A percentile compares a stretch with the other conserved stretches of the same genome.
Evolutionary conservation across 2,329 filamentous ascomycete genomes (phyloP).

Genomic region (Colletotrichum chlorophyti): DNA sequence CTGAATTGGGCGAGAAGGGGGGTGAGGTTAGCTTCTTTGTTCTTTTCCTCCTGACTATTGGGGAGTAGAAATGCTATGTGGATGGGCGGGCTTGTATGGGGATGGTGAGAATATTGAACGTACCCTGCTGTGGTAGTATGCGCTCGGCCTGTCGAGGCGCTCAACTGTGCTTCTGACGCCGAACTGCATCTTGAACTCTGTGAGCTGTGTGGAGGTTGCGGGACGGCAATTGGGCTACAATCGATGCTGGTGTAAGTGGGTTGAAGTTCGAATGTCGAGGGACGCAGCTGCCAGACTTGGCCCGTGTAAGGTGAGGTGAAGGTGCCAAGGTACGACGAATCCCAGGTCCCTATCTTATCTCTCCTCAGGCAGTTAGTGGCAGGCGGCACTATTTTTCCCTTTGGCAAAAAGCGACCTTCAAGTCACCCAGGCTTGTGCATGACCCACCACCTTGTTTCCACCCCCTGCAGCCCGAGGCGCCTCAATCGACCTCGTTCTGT

Average conservation of each 20-base stretch:
- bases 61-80: slow-evolving; percentile 3
- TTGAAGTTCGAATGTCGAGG: not conserved
- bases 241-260: slow-evolving; percentile 2
- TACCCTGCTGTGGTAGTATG: slow-evolving; percentile 88
- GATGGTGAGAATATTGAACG: slow-evolving; percentile 23
- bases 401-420: too few relatives aligned
- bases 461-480: too few relatives aligned
- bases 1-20: slow-evolving; percentile 52
- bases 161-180: slow-evolving; percentile 78
- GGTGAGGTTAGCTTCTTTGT: not conserved
- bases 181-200: slow-evolving; percentile 48
- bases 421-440: too few relatives aligned
- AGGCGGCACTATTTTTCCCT: too few relatives aligned
- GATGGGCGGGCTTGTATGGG: too few relatives aligned
- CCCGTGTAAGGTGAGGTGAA: too few relatives aligned
- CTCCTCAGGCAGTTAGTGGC: too few relatives aligned
- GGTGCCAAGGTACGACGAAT: too few relatives aligned
- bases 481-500: too few relatives aligned
- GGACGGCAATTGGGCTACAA: slow-evolving; percentile 1
- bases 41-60: not conserved
- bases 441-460: too few relatives aligned
- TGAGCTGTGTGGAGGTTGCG: not conserved
- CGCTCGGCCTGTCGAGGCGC: slow-evolving; percentile 90
- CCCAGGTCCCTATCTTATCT: too few relatives aligned
- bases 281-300: not conserved